Base-by-base conservation (phyloP, 345 rosid genomes). In the Carallia pectinifolia region DNA sequence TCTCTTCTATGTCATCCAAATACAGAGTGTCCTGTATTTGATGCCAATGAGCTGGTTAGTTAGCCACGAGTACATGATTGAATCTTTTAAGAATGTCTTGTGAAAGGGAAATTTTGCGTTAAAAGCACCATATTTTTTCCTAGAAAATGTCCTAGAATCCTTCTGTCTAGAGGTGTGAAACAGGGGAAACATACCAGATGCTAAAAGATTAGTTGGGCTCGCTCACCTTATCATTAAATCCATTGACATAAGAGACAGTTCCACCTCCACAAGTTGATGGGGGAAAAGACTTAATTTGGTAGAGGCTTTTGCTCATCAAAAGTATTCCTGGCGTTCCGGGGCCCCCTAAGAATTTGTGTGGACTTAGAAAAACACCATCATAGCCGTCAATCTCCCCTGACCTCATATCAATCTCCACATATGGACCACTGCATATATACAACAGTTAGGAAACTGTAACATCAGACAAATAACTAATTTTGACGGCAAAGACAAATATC, bases 241-340 rank as follows among this genome's bases (percentile, higher is more conserved):
- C 83, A 64, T 85, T 88, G 61, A 88, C 93, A 58, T 83, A 88
- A 34, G 65, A 15, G 7, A 86, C 89, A 23, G 90, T 85, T 58
- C 93, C 90, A 15, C 93, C 93, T 15, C 90, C 90, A 58, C 84
- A 86, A 6, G 90, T 86, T 2, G 90, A 83, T 0, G 93, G 90
- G 0, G 93, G 85, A 40, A 77, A 81, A 60, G 81, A 77, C 33
- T 70, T 58, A 0, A 88, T 74, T 60, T 33, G 82, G 62, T 86
- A 86, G 0, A 88, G 81, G 5, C 81, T 73, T 62, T 79, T 84
- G 70, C 70, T 86, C 84, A 85, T 83, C 3, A 86, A 61, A 64
- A 85, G 85, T 29, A 88, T 70, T 13, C 89, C 90, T 2, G 93
- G 90, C 0, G 89, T 66, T 17, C 89, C 86, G 5, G 93, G 90